These are phyloP conservation scores for Nakazawaea populi DNA, from an alignment of 805 yeast species.

Conservation along the genomic window DNA sequence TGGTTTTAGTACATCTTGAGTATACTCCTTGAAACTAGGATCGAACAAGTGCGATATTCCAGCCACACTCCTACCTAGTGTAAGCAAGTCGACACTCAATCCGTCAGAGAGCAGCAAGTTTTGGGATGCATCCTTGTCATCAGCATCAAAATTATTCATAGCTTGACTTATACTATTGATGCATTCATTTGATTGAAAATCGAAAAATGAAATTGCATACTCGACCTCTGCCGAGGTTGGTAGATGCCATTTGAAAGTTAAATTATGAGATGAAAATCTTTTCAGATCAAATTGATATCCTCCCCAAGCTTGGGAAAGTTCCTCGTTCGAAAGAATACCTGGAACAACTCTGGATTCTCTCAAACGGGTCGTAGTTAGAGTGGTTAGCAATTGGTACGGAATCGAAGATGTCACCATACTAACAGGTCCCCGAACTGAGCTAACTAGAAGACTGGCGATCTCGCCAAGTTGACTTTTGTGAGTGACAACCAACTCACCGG, in stretches of 20 bases:
- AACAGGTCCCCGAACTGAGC: slow-evolving; percentile 57
- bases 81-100: slow-evolving; percentile 48
- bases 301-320: slow-evolving; percentile 52
- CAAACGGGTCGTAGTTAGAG: slow-evolving; percentile 56
- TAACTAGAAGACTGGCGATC: slow-evolving; percentile 38
- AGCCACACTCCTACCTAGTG: slow-evolving; percentile 53
- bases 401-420: slow-evolving; percentile 55
- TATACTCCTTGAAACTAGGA: slow-evolving; percentile 42
- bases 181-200: slow-evolving; percentile 37
- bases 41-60: slow-evolving; percentile 68
- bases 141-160: slow-evolving; percentile 5
- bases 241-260: slow-evolving; percentile 67
- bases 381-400: slow-evolving; percentile 54
- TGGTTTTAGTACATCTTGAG: slow-evolving; percentile 21
- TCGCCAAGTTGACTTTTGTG: slow-evolving; percentile 39
- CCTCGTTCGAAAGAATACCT: slow-evolving; percentile 19
- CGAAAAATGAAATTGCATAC: slow-evolving; percentile 57
- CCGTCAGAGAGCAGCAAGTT: slow-evolving; percentile 6
- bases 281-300: slow-evolving; percentile 53
- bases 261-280: slow-evolving; percentile 42
- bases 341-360: slow-evolving; percentile 49
- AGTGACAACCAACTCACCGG: slow-evolving; percentile 44
- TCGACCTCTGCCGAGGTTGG: slow-evolving; percentile 54
- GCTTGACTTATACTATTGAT: slow-evolving; percentile 34
- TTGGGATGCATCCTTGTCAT: not conserved